These are phyloP conservation scores for Saccharomycopsis javanensis DNA, from an alignment of 805 yeast genomes.

Conservation along the genomic window DNA sequence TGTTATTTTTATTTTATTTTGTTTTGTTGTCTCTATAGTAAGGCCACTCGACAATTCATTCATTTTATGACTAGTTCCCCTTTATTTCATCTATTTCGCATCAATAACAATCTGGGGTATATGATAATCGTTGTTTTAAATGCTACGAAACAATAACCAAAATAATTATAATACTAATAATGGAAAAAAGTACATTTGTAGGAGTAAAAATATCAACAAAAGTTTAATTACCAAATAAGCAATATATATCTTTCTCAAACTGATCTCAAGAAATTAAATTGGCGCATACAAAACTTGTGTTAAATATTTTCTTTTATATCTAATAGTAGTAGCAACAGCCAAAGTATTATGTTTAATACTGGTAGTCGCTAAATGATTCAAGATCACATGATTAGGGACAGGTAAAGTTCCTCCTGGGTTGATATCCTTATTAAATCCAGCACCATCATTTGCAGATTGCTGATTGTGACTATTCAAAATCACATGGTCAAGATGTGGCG, in stretches of 20 bases:
- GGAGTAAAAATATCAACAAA: too few species aligned
- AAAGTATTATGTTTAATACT: conserved; percentile 87
- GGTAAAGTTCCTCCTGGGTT: conserved; percentile 27
- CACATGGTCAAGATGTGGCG: conserved; percentile 93
- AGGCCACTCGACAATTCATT: background rate
- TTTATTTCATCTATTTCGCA: background rate
- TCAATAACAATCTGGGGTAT: background rate
- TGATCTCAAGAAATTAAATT: conserved; percentile 22
- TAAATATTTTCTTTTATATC: conserved; percentile 81
- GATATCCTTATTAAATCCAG: conserved; percentile 18
- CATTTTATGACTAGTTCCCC: background rate
- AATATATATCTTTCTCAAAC: too few species aligned
- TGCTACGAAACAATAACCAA: too few species aligned
- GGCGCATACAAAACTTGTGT: conserved; percentile 93
- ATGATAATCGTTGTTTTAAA: background rate
- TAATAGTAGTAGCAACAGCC: conserved; percentile 85
- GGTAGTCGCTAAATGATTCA: conserved; percentile 92
- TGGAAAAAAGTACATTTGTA: too few species aligned
- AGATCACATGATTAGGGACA: conserved; percentile 89
- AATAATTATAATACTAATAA: too few species aligned
- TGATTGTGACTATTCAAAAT: conserved; percentile 59
- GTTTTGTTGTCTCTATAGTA: background rate
- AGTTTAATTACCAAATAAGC: background rate
- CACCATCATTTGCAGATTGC: conserved; percentile 9
- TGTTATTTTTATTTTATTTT: background rate